Conservation (phyloP, 208 protist genomes). For the Trypanosoma cruzi region DNA sequence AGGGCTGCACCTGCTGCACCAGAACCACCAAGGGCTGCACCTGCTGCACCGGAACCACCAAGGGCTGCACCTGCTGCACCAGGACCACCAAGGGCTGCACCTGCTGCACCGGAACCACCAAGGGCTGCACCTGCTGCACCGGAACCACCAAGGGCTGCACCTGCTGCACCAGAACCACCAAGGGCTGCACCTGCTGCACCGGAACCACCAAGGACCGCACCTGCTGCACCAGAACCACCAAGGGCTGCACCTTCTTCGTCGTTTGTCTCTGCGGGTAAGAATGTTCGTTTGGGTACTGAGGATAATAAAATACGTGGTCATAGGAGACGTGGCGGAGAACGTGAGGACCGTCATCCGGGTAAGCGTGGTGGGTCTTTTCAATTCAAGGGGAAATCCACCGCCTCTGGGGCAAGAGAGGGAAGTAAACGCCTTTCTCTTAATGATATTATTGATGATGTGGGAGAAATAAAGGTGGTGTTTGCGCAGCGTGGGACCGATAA, state of each 20-base stretch:
- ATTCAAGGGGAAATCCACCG: neutral
- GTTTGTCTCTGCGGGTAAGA: too few relatives aligned
- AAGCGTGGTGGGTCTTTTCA: neutral
- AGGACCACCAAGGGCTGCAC: too few relatives aligned
- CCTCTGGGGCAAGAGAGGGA: neutral
- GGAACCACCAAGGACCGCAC: slow-evolving; percentile 7
- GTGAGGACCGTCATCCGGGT: neutral
- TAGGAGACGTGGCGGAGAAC: neutral
- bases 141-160: slow-evolving; percentile 25
- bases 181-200: slow-evolving; percentile 18
- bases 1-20: too few relatives aligned
- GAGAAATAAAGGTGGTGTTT: slow-evolving; percentile 24
- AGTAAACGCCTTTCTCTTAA: neutral
- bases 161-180: slow-evolving; percentile 16
- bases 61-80: too few relatives aligned
- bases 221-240: slow-evolving; percentile 25
- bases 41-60: too few relatives aligned
- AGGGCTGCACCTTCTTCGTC: slow-evolving; percentile 24
- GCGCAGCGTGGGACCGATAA: slow-evolving; percentile 21
- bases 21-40: too few relatives aligned
- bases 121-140: slow-evolving; percentile 29
- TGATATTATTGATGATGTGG: slow-evolving; percentile 20
- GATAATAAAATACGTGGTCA: neutral
- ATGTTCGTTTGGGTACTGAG: neutral
- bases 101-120: slow-evolving; percentile 26